phyloP scores from a whole-genome alignment of 192 early-diverging fungal genomes.

The Phlyctochytrium planicorne region DNA sequence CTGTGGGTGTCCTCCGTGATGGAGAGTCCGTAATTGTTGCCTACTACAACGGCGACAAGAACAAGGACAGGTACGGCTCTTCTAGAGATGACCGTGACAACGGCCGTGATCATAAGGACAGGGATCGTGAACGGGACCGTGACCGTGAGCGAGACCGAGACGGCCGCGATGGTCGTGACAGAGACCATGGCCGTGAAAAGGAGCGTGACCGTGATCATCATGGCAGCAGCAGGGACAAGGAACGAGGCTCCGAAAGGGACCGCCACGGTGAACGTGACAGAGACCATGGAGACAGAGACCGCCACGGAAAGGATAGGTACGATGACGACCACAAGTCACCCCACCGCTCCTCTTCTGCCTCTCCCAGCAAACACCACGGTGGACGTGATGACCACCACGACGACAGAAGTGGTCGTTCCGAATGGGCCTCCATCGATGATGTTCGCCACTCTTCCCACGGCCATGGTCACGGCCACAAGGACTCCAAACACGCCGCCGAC shows the following conservation, averaged over 20 bases:
- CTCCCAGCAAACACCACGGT: background rate
- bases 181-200: background rate
- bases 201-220: conserved; percentile 4
- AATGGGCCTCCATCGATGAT: conserved; percentile 2
- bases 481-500: background rate
- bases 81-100: background rate
- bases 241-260: conserved; percentile 3
- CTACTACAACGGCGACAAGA: conserved; percentile 10
- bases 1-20: conserved; percentile 29
- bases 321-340: background rate
- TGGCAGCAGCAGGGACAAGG: conserved; percentile 4
- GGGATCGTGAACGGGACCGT: conserved; percentile 1
- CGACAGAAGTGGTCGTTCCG: background rate
- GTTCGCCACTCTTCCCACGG: background rate
- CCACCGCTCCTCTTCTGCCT: background rate
- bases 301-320: background rate
- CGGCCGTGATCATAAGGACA: background rate
- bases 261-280: background rate
- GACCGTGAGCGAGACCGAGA: conserved; percentile 11
- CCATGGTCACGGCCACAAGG: background rate
- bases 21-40: conserved; percentile 29
- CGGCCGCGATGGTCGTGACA: background rate
- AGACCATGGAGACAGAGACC: background rate
- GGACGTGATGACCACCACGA: background rate
- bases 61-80: conserved; percentile 9